Evolutionary conservation across 108 stramenopile genomes (phyloP).

Genomic region (Skeletonema menzelii): DNA sequence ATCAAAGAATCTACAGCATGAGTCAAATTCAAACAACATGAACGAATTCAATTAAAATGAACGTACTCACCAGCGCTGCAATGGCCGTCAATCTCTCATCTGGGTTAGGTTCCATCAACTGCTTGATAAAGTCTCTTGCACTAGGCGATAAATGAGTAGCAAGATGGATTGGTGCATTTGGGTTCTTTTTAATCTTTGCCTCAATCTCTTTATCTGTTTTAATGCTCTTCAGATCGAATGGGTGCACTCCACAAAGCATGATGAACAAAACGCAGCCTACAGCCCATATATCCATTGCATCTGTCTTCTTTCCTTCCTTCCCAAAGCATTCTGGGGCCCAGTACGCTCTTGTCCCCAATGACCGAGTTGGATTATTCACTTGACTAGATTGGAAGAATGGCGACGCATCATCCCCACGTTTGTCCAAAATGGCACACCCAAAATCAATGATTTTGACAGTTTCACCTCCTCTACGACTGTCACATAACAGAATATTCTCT

Average conservation of each 20-base stretch:
- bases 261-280: conserved; percentile 87
- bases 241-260: conserved; percentile 85
- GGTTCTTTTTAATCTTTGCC: conserved; percentile 39
- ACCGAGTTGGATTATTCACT: conserved; percentile 11
- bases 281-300: conserved; percentile 74
- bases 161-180: conserved; percentile 46
- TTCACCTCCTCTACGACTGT: conserved; percentile 42
- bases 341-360: conserved; percentile 78
- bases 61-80: conserved; percentile 29
- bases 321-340: conserved; percentile 77
- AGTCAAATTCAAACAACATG: neutral
- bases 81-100: conserved; percentile 48
- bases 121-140: conserved; percentile 54
- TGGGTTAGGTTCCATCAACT: conserved; percentile 50
- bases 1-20: neutral
- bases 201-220: conserved; percentile 68
- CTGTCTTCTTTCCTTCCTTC: conserved; percentile 11
- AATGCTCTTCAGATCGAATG: conserved; percentile 72
- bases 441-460: conserved; percentile 59
- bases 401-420: neutral
- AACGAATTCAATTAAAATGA: neutral
- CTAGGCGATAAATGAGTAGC: conserved; percentile 53
- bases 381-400: neutral
- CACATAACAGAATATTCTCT: conserved; percentile 76
- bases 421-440: conserved; percentile 44